Percentiles rank a stretch among this genome's conserved stretches.
These are phyloP conservation scores for Fomitopsis serialis DNA, from an alignment of 768 basidiomycete species.

Conservation along the genomic window DNA sequence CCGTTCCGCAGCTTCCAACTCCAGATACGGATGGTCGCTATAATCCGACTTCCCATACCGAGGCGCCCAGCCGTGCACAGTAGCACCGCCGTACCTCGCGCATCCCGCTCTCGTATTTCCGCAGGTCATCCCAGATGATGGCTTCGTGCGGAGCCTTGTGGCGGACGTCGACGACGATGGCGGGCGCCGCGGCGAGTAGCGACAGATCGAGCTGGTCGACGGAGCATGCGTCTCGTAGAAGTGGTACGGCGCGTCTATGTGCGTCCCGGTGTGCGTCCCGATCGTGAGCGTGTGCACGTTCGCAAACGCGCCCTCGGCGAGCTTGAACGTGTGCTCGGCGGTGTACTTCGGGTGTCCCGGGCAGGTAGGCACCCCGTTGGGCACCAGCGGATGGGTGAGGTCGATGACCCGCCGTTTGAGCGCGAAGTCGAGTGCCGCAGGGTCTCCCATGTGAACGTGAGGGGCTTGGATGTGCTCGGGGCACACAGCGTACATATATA, in stretches of 20 bases:
- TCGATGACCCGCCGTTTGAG: conserved; percentile 32
- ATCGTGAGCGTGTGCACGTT: conserved; percentile 48
- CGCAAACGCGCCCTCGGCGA: conserved; percentile 40
- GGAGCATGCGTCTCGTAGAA: conserved; percentile 54
- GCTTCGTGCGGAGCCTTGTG: conserved; percentile 34
- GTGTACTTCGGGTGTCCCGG: conserved; percentile 51
- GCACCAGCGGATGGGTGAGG: conserved; percentile 46
- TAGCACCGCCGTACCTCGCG: conserved; percentile 38
- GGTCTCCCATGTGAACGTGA: background rate
- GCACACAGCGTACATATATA: no score
- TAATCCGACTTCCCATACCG: conserved; percentile 45
- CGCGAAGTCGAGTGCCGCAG: background rate
- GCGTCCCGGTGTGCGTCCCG: conserved; percentile 73
- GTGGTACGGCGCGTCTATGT: conserved; percentile 75
- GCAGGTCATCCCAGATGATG: conserved; percentile 52
- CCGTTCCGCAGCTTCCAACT: conserved; percentile 51
- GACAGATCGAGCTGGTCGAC: conserved; percentile 54
- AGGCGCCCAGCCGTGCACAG: conserved; percentile 63
- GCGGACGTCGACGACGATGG: conserved; percentile 55
- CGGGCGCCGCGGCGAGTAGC: conserved; percentile 45
- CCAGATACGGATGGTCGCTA: conserved; percentile 61
- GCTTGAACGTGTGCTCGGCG: conserved; percentile 31
- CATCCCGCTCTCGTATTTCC: conserved; percentile 34
- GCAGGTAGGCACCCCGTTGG: conserved; percentile 43
- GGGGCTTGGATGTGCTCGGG: no score